phyloP scores from a whole-genome alignment of 768 basidiomycete species.

The Tylopilus intermedius region DNA sequence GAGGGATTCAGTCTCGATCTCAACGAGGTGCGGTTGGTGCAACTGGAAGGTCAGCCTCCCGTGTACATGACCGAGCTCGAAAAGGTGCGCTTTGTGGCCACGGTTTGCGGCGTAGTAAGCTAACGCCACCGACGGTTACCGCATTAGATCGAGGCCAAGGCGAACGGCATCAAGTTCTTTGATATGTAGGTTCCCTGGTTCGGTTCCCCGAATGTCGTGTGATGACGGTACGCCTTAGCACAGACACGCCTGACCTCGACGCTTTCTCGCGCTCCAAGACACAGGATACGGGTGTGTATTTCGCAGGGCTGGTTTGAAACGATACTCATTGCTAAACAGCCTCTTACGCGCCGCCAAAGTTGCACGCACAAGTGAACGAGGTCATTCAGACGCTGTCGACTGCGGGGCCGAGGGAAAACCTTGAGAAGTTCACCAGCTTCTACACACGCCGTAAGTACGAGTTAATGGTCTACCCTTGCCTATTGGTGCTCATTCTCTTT shows the following conservation, averaged over 20 bases:
- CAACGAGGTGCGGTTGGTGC: constrained; percentile 59
- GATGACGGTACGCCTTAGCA: constrained; percentile 40
- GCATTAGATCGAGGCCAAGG: constrained; percentile 68
- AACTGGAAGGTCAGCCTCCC: constrained; percentile 64
- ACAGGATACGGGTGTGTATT: constrained; percentile 36
- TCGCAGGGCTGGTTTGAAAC: background rate
- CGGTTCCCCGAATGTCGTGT: background rate
- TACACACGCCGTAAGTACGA: constrained; percentile 59
- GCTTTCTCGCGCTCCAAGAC: constrained; percentile 34
- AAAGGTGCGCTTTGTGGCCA: constrained; percentile 48
- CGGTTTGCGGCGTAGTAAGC: background rate
- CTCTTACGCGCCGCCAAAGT: constrained; percentile 54
- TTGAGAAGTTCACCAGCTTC: constrained; percentile 66
- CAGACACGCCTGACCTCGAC: constrained; percentile 66
- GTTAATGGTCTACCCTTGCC: constrained; percentile 2
- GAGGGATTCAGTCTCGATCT: constrained; percentile 69
- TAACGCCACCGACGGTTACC: background rate
- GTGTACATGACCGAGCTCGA: constrained; percentile 87
- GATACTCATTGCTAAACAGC: constrained; percentile 29
- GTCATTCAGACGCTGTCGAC: constrained; percentile 67
- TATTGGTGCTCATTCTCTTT: constrained; percentile 6
- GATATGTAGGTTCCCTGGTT: constrained; percentile 57
- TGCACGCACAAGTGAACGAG: constrained; percentile 51
- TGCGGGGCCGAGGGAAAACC: constrained; percentile 57
- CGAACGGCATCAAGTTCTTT: constrained; percentile 76